A percentile compares a stretch with the other conserved stretches of the same genome.
Evolutionary conservation across 306 rosid genomes (phyloP).

Genomic region (Acacia acuminata): DNA sequence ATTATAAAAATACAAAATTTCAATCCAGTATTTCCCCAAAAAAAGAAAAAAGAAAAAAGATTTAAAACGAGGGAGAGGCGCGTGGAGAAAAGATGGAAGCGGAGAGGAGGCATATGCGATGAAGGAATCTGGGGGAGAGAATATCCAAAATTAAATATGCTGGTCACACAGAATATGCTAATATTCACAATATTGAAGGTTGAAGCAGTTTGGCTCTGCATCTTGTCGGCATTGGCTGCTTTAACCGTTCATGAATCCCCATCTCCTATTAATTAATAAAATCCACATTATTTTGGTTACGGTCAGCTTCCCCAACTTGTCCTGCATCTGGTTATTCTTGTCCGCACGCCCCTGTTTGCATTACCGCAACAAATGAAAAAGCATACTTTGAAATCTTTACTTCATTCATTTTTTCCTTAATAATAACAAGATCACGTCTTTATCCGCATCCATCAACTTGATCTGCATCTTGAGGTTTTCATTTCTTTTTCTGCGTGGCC

Average conservation of each 20-base stretch:
- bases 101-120: slow-evolving; percentile 46
- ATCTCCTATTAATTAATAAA: too few relatives aligned
- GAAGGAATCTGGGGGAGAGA: slow-evolving; percentile 38
- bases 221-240: neutral
- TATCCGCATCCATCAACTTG: neutral
- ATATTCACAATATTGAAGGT: slow-evolving; percentile 17
- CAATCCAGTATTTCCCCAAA: too few relatives aligned
- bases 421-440: neutral
- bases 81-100: neutral
- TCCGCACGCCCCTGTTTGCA: neutral
- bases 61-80: neutral
- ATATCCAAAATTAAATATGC: slow-evolving; percentile 71
- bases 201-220: slow-evolving; percentile 9
- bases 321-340: neutral
- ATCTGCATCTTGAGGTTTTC: neutral
- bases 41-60: too few relatives aligned
- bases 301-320: neutral
- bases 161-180: slow-evolving; percentile 64
- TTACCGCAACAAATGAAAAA: neutral
- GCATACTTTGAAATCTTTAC: neutral
- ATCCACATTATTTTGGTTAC: neutral
- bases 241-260: neutral
- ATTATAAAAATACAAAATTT: too few relatives aligned
- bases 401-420: neutral
- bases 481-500: neutral